Evolutionary conservation across 495 filamentous ascomycete species (phyloP), one percentile per base, ranked within the genome.

Genomic region (Penicillium riverlandense): DNA sequence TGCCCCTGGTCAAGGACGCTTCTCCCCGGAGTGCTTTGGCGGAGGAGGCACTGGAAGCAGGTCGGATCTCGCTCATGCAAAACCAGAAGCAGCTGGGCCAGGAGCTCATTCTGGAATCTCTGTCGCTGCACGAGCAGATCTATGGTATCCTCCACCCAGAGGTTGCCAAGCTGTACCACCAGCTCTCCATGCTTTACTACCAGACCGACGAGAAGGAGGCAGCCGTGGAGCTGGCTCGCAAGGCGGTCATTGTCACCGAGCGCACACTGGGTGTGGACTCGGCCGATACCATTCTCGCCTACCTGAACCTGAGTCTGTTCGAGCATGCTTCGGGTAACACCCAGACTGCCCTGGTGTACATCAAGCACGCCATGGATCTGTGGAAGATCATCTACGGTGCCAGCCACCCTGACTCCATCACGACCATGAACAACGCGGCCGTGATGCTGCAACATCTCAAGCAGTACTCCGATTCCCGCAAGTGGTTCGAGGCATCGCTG

Each of bases 71-170:
- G 33, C 82, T 99, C 56, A 82, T 88, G 63, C 90, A 96, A 60
- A 84, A 88, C 58, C 86, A 97, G 69, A 90, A 90, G 70, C 91
- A 95, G 62, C 77, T 97, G 38, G 94, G 94, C 40, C 91, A 96
- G 69, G 92, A 97, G 62, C 79, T 99, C 40, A 78, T 99, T 32
- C 72, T 97, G 37, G 94, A 99, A 62, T 95, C 90, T 14, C 74
- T 99, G 48, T 95, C 92, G 37, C 75, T 99, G 29, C 89, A 99
- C 56, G 94, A 99, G 69, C 94, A 99, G 66, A 96, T 99, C 57
- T 99, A 99, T 56, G 94, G 94, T 45, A 90, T 96, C 34, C 76
- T 99, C 15, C 94, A 99, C 61, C 89, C 94, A 9, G 94, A 99
- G 66, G 90, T 97, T 52, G 90, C 91, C 43, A 81, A 91, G 62